Percentiles rank a stretch among this genome's conserved stretches.
These are phyloP conservation scores for Kuraishia capsulata DNA, from an alignment of 805 yeast species.

Conservation along the genomic window DNA sequence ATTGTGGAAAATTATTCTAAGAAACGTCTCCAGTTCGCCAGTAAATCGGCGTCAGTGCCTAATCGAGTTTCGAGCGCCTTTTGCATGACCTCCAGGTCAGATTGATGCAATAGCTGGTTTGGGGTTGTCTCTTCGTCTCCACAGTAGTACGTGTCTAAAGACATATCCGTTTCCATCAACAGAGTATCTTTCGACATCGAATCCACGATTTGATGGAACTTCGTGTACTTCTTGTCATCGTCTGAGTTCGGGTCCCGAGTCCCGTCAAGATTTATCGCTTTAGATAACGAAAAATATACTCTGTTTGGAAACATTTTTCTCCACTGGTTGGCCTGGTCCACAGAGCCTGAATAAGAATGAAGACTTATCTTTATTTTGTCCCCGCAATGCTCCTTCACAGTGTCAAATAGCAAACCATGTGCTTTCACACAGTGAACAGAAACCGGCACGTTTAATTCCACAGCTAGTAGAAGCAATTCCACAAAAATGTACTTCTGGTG, in stretches of 20 bases:
- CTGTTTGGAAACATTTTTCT: conserved; percentile 21
- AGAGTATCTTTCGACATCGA: conserved; percentile 25
- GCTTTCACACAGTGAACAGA: conserved; percentile 84
- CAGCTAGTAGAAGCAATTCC: conserved; percentile 47
- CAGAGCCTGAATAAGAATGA: conserved; percentile 83
- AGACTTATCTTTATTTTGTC: conserved; percentile 43
- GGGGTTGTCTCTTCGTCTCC: no score
- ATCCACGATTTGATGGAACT: conserved; percentile 18
- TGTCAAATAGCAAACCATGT: conserved; percentile 51
- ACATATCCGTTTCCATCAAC: conserved; percentile 47
- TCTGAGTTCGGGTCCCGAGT: conserved; percentile 2
- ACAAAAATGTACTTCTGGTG: conserved; percentile 58
- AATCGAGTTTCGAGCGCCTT: no score
- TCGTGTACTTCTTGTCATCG: conserved; percentile 9
- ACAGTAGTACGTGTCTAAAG: conserved; percentile 12
- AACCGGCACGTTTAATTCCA: conserved; percentile 35
- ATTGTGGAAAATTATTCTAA: no score
- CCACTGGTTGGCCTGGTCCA: conserved; percentile 53
- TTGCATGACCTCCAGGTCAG: no score
- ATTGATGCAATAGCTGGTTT: no score
- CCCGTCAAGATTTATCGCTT: conserved; percentile 32
- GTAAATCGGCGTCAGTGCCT: no score
- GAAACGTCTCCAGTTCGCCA: no score
- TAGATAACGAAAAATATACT: conserved; percentile 46
- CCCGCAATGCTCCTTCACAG: conserved; percentile 15